phyloP scores from a whole-genome alignment of 352 stramenopile genomes.

The Aphanomyces astaci region DNA sequence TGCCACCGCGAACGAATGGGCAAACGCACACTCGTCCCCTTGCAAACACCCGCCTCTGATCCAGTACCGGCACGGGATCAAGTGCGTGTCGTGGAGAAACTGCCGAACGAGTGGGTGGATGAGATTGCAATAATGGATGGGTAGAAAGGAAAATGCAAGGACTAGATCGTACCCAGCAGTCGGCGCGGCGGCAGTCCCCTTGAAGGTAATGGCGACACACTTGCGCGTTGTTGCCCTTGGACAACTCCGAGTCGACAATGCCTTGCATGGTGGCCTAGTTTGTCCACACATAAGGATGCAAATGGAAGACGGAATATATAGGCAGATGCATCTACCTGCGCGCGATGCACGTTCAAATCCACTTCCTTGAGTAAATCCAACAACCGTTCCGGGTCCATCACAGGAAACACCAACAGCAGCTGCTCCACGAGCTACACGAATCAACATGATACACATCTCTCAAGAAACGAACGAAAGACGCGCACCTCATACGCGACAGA shows the following conservation, averaged over 20 bases:
- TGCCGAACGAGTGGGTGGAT: conserved; percentile 29
- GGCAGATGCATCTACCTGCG: conserved; percentile 31
- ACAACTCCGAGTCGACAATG: conserved; percentile 49
- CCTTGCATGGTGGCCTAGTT: conserved; percentile 47
- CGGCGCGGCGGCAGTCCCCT: conserved; percentile 68
- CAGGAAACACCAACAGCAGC: conserved; percentile 76
- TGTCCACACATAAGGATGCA: too few relatives aligned
- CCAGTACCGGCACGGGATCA: conserved; percentile 81
- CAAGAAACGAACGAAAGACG: neutral
- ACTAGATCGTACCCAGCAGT: conserved; percentile 64
- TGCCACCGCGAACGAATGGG: conserved; percentile 64
- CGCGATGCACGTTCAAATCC: conserved; percentile 62
- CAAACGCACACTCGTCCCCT: conserved; percentile 69
- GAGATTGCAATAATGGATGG: neutral
- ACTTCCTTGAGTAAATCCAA: conserved; percentile 69
- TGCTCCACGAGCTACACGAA: conserved; percentile 57
- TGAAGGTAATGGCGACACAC: conserved; percentile 78
- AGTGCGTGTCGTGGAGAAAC: conserved; percentile 81
- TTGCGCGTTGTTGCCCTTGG: conserved; percentile 46
- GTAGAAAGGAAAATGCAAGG: too few relatives aligned
- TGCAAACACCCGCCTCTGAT: conserved; percentile 71
- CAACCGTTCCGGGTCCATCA: conserved; percentile 60
- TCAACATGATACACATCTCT: conserved; percentile 16
- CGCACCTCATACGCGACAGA: conserved; percentile 74
- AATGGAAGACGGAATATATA: too few relatives aligned